Conservation (phyloP, 345 rosid species). For the Bruguiera gymnorhiza region DNA sequence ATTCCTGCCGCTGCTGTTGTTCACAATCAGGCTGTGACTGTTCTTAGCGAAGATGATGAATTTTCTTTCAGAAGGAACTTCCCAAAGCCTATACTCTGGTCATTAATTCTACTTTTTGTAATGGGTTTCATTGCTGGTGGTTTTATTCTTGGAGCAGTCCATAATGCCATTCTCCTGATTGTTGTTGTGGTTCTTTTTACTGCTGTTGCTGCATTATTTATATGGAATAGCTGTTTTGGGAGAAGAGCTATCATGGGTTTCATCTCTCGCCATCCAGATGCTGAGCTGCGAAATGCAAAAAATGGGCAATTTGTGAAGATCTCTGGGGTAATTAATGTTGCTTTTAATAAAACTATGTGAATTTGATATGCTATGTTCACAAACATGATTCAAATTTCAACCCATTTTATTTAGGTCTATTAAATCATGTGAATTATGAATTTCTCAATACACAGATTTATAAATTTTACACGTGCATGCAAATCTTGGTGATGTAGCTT, state of each 20-base stretch:
- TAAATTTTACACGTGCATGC: no score
- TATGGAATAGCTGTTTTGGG: conserved; percentile 85
- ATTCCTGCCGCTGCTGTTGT: conserved; percentile 46
- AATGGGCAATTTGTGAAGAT: conserved; percentile 96
- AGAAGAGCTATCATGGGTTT: conserved; percentile 67
- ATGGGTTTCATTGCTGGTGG: conserved; percentile 91
- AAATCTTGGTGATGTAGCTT: no score
- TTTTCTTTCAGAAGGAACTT: conserved; percentile 65
- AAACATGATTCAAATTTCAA: not conserved
- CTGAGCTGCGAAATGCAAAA: conserved; percentile 92
- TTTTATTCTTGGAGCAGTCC: conserved; percentile 84
- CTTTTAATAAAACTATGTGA: not conserved
- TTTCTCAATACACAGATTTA: not conserved
- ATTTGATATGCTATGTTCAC: not conserved
- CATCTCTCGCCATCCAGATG: conserved; percentile 76
- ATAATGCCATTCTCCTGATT: conserved; percentile 73
- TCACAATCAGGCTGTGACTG: conserved; percentile 78
- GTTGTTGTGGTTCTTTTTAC: conserved; percentile 69
- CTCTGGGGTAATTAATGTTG: conserved; percentile 71
- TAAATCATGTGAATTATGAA: not conserved
- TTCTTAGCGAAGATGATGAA: conserved; percentile 65
- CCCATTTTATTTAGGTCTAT: not conserved
- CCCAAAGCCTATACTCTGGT: conserved; percentile 76
- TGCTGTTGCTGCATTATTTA: conserved; percentile 58
- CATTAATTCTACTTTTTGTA: conserved; percentile 59